A percentile compares a stretch with the other conserved stretches of the same genome.
Conservation (phyloP, 1,284 basidiomycete genomes). For the Vanrija pseudolonga region DNA sequence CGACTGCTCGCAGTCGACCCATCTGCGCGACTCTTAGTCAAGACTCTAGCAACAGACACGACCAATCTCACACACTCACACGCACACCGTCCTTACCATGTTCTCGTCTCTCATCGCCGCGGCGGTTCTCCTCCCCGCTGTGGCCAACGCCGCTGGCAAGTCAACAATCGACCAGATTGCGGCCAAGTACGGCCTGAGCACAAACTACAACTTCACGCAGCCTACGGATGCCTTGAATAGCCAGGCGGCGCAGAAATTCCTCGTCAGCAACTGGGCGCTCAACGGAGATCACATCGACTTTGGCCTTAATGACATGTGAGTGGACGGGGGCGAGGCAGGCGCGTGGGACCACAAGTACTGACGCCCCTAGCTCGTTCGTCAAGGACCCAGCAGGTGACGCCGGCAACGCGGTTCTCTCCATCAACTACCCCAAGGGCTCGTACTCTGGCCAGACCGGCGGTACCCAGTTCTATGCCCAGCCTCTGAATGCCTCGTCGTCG, state of each 20-base stretch:
- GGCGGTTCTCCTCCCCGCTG: conserved; percentile 3
- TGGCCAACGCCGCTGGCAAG: not conserved
- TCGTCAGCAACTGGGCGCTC: conserved; percentile 33
- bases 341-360: not conserved
- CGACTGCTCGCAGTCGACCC: not conserved
- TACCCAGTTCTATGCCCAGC: conserved; percentile 46
- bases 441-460: conserved; percentile 47
- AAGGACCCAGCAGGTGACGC: conserved; percentile 26
- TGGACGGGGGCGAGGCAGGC: not conserved
- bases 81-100: not conserved
- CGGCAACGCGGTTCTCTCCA: conserved; percentile 33
- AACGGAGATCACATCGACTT: conserved; percentile 30
- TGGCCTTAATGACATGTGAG: conserved; percentile 32
- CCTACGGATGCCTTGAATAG: conserved; percentile 25
- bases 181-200: conserved; percentile 19
- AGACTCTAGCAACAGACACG: too few species aligned
- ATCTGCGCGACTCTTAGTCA: not conserved
- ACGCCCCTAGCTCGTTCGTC: conserved; percentile 24
- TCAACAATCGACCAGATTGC: conserved; percentile 3
- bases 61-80: not conserved
- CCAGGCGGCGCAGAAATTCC: conserved; percentile 21
- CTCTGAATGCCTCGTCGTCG: conserved; percentile 18
- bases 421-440: conserved; percentile 45
- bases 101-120: conserved; percentile 1
- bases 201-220: conserved; percentile 25